A percentile compares a stretch with the other conserved stretches of the same genome.
phyloP scores from a whole-genome alignment of 495 filamentous ascomycete species.

The Trichoderma virens region DNA sequence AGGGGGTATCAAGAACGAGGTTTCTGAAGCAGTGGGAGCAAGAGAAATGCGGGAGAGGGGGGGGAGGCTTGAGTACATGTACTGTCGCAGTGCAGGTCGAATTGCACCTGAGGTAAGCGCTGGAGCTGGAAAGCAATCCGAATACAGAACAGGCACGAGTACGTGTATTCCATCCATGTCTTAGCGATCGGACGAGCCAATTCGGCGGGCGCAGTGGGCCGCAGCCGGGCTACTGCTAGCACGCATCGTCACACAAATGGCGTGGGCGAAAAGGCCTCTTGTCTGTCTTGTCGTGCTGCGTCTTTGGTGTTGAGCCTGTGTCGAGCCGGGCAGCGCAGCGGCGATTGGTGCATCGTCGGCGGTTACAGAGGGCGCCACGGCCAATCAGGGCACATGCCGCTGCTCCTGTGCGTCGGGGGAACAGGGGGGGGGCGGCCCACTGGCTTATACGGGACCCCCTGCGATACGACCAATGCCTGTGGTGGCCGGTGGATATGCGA shows the following conservation, averaged over 20 bases:
- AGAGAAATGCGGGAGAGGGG: neutral
- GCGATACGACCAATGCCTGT: neutral
- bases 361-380: conserved; percentile 6
- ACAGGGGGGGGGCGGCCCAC: neutral
- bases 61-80: neutral
- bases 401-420: neutral
- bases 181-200: too few species aligned
- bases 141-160: too few species aligned
- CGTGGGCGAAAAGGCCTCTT: neutral
- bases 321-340: neutral
- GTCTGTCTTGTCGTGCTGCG: neutral
- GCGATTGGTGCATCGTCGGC: conserved; percentile 9
- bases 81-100: too few species aligned
- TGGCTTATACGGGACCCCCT: neutral
- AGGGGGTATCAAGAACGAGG: neutral
- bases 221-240: neutral
- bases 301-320: neutral
- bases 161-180: too few species aligned
- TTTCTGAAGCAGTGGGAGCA: neutral
- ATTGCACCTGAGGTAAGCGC: too few species aligned
- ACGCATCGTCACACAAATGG: neutral
- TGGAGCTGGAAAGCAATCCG: too few species aligned
- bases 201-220: too few species aligned
- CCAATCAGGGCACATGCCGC: conserved; percentile 10
- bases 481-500: neutral